Base-by-base conservation (phyloP, 768 basidiomycete genomes). In the Suillus placidus region DNA sequence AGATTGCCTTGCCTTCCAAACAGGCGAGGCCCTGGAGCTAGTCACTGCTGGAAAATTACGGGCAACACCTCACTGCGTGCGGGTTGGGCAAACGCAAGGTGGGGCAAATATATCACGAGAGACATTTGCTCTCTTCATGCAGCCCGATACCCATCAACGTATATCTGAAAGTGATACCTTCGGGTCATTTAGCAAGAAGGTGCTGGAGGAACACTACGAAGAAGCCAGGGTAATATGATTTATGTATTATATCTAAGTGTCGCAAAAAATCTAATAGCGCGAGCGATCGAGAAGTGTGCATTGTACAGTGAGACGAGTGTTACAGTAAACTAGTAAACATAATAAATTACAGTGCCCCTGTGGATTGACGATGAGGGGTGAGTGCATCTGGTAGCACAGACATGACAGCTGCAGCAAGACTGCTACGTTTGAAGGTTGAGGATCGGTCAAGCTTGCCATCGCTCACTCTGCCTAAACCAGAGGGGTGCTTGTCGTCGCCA, bases 31-130 rank as follows among this genome's bases (percentile, higher is more conserved):
- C 10, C 85, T 99, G 26, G 90, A 97, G 75, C 81, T 98, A 30
- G 90, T 96, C 30, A 98, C 97, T 2, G 87, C 83, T 12, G 87
- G 89, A 16, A 86, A 83, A 63, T 82, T 99, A 18, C 86, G 89
- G 51, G 97, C 97, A 0, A 99, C 97, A 0, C 97, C 97, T 14
- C 97, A 99, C 70, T 97, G 93, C 56, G 97, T 99, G 51, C 87
- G 89, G 66, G 88, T 94, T 6, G 93, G 89, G 7, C 80, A 79
- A 61, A 60, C 58, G 30, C 40, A 30, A 60, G 78, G 80, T 18
- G 75, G 79, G 14, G 83, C 83, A 10, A 79, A 77, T 32, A 83
- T 95, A 32, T 87, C 85, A 6, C 83, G 97, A 61, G 95, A 99
- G 76, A 98, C 97, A 0, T 93, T 94, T 71, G 93, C 92, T 12